These are phyloP conservation scores for Strobilomyces confusus DNA, from an alignment of 768 basidiomycete genomes.

Conservation along the genomic window DNA sequence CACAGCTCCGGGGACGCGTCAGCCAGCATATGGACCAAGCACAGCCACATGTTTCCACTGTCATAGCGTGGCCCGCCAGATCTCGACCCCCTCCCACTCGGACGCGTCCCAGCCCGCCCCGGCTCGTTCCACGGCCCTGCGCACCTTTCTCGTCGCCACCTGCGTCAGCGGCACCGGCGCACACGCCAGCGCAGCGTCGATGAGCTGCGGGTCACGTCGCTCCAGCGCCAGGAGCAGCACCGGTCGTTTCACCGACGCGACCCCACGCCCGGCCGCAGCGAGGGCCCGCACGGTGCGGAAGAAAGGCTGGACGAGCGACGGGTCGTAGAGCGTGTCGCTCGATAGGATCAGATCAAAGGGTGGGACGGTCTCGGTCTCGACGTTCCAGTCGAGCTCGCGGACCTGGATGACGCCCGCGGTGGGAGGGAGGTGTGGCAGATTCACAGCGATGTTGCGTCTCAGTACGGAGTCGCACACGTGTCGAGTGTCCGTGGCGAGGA, in stretches of 20 bases:
- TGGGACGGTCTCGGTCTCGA: constrained; percentile 43
- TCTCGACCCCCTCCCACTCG: constrained; percentile 81
- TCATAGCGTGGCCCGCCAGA: constrained; percentile 49
- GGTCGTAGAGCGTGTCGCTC: constrained; percentile 77
- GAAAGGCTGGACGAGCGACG: constrained; percentile 61
- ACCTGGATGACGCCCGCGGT: constrained; percentile 50
- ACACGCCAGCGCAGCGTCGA: constrained; percentile 53
- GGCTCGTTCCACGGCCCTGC: constrained; percentile 55
- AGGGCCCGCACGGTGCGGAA: constrained; percentile 62
- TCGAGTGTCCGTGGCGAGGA: constrained; percentile 71
- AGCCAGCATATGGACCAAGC: constrained; percentile 14
- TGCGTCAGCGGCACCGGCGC: constrained; percentile 60
- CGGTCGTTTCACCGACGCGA: background rate
- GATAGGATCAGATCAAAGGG: constrained; percentile 77
- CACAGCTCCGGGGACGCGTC: constrained; percentile 34
- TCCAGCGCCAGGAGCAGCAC: constrained; percentile 57
- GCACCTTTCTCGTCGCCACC: constrained; percentile 55
- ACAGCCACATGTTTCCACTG: constrained; percentile 19
- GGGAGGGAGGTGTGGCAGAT: constrained; percentile 30
- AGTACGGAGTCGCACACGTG: constrained; percentile 65
- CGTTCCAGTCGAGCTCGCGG: constrained; percentile 69
- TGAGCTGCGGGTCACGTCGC: constrained; percentile 65
- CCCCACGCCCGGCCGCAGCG: constrained; percentile 24
- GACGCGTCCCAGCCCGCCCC: constrained; percentile 56
- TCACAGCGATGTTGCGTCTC: constrained; percentile 53